Conservation (phyloP, 495 filamentous ascomycete species). For the Talaromyces wortmannii region DNA sequence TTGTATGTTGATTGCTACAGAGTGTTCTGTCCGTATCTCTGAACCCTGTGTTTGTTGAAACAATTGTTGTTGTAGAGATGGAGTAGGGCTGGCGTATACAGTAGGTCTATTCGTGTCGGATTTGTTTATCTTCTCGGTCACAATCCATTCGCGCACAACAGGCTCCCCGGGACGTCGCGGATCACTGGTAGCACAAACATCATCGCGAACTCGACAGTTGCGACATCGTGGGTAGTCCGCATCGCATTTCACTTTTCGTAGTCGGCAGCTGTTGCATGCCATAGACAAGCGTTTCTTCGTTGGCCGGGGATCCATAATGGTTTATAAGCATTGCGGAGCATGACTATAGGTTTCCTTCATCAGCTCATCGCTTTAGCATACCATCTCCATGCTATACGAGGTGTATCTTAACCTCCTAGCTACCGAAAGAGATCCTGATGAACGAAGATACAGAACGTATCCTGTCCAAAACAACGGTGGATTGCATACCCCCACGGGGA, state of each 20-base stretch:
- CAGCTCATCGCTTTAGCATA: not conserved
- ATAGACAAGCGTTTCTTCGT: conserved; percentile 3
- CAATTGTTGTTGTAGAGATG: not conserved
- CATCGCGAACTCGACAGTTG: conserved; percentile 2
- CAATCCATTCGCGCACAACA: conserved; percentile 3
- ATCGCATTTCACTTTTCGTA: conserved; percentile 4
- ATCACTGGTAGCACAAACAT: not conserved
- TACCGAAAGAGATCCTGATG: not conserved
- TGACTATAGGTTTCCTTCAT: not conserved
- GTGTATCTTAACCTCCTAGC: not conserved
- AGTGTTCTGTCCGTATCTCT: not conserved
- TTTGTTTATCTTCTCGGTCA: conserved; percentile 1
- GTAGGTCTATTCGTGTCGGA: not conserved
- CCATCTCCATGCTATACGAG: not conserved
- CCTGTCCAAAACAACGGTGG: not conserved
- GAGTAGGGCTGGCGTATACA: conserved; percentile 1
- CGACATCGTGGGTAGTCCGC: conserved; percentile 1
- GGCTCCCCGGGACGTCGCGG: not conserved
- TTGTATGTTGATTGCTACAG: not conserved
- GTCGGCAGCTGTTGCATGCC: conserved; percentile 1
- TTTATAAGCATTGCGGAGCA: not conserved
- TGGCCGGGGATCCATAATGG: not conserved
- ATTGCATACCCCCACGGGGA: not conserved
- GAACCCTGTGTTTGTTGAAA: not conserved
- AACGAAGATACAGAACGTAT: not conserved